Conservation (phyloP, 2,329 filamentous ascomycete genomes). For the Epichloe brachyelytri region DNA sequence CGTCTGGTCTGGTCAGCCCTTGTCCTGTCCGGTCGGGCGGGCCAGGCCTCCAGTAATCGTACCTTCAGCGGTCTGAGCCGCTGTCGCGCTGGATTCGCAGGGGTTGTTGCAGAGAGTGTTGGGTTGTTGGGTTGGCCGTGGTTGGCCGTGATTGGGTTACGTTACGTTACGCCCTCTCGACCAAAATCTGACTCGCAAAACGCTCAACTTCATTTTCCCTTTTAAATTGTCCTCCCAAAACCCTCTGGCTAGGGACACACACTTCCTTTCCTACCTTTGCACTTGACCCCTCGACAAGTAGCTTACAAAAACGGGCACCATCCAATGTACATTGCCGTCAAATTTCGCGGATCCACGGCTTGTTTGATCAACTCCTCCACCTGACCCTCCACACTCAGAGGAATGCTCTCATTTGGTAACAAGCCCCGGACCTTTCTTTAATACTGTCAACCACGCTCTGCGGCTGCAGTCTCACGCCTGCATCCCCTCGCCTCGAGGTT, state of each 20-base stretch:
- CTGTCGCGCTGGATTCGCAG: no score
- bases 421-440: slow-evolving; percentile 75
- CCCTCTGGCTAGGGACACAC: neutral
- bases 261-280: neutral
- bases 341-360: slow-evolving; percentile 65
- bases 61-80: no score
- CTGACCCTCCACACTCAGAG: slow-evolving; percentile 88
- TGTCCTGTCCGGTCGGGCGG: neutral
- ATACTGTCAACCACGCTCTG: slow-evolving; percentile 81
- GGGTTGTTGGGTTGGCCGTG: no score
- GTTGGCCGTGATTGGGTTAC: no score
- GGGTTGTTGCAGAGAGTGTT: no score
- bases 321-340: slow-evolving; percentile 94
- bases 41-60: no score
- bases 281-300: neutral
- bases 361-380: slow-evolving; percentile 89
- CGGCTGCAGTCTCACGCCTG: slow-evolving; percentile 38
- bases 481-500: slow-evolving; percentile 21
- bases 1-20: neutral
- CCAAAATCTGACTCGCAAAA: no score
- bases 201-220: no score
- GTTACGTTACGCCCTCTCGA: no score
- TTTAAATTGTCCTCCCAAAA: no score
- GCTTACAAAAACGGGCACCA: slow-evolving; percentile 55
- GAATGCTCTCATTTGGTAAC: slow-evolving; percentile 77